Evolutionary conservation across 2,329 filamentous ascomycete genomes (phyloP), one percentile per base, ranked within the genome.

Genomic region (Alternaria ventricosa): DNA sequence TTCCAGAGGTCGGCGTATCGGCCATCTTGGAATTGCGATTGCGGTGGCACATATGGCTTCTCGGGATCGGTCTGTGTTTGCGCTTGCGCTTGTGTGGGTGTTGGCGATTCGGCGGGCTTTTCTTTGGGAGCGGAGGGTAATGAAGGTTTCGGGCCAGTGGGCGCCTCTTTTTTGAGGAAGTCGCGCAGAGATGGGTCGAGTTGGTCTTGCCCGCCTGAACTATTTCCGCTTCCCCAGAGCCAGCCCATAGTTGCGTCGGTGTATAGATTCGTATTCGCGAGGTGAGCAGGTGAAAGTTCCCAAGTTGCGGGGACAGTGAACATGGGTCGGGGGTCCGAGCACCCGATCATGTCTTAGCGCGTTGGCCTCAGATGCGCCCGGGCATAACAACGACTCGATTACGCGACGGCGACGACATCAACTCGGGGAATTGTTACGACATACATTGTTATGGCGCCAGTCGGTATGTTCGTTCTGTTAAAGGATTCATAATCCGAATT

Each of bases 1-100:
- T 94, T 95, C 96, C 96, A 99, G 30, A 99, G 85, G 78, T 98
- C 88, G 60, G 94, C 93, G 81, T 92, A 92, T 63, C 90, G 87
- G 66, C 90, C 90, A 77, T 92, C 90, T 74, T 87, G 86, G 74
- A 85, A 92, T 18, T 90, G 83, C 13, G 88, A 90, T 70, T 88
- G 84, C 41, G 78, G 69, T 0, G 84, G 84, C 1, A 84, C 82
- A 33, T 75, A 62, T 11, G 82, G 79, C 57, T 75, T 65, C 25
- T 79, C 55, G 63, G 77, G 28, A 44, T 70, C 59, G 57, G 54
- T 28, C 30, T 59, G 57, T 44, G 59, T 22, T 22, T 61, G 61
- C 18, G 60, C 20, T 44, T 63, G 60, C 51, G 63, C 51, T n/a
- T 63, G 41, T 13, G 63, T 46, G 15, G 49, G 41, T 30, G 50